Percentiles rank a stretch among this genome's conserved stretches.
phyloP scores from a whole-genome alignment of 208 protist species.

The Histomonas meleagridis region DNA sequence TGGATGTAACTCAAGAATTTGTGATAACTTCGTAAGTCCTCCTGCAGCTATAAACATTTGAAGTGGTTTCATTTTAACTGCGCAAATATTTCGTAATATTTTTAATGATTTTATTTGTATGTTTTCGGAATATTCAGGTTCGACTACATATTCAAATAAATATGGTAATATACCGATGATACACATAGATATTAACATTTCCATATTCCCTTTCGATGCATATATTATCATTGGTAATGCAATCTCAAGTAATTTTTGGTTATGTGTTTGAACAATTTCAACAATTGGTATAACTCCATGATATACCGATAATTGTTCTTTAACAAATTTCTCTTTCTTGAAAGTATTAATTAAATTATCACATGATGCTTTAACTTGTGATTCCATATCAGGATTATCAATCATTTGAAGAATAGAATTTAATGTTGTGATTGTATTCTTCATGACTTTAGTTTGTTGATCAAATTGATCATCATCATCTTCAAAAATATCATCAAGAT shows the following conservation, averaged over 20 bases:
- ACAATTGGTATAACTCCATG: constrained; percentile 33
- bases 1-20: background rate
- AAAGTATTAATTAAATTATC: background rate
- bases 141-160: background rate
- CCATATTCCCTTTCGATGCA: background rate
- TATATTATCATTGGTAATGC: background rate
- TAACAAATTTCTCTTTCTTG: background rate
- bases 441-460: too few species aligned
- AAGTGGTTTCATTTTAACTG: background rate
- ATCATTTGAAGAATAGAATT: too few species aligned
- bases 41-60: constrained; percentile 15
- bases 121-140: too few species aligned
- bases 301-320: background rate
- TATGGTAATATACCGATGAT: background rate
- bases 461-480: too few species aligned
- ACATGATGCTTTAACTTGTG: background rate
- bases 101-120: background rate
- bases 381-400: background rate
- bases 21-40: background rate
- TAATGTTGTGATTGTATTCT: too few species aligned
- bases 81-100: background rate
- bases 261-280: background rate
- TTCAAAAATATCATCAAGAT: background rate
- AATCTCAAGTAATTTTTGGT: background rate
- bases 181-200: background rate